Base-by-base conservation (phyloP, 176 grass and related monocot genomes). In the Rhipidocladum racemiflorum region DNA sequence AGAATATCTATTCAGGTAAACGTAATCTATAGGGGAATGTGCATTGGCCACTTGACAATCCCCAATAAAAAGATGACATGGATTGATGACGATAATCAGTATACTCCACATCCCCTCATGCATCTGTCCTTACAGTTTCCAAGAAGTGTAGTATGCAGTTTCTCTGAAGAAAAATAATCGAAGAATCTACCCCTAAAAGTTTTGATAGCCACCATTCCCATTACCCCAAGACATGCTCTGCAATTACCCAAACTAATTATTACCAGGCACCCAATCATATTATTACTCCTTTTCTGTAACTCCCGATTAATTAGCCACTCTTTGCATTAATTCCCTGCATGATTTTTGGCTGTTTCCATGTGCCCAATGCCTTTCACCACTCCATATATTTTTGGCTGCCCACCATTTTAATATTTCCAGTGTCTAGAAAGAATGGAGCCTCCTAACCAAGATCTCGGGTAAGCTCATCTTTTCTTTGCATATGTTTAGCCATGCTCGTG, bases 161-260 rank as follows among this genome's bases (percentile, higher is more conserved):
- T 56, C 4, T 80, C 23, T 30, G 9, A 20, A 20, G 67, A 30
- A 57, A 23, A 9, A 48, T 5, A 48, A 48, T 14, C 28, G 25
- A 12, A 70, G 14, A 66, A 75, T 81, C 77, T 76, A 65, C 50
- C 51, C 45, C 45, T n/a, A 76, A 30, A 70, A 39, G 36, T 61
- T 82, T 85, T 85, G 50, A 61, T 84, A 40, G 21, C 51, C 50
- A 84, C 72, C 49, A 60, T 79, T 46, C 57, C 44, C 46, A 57
- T 48, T 45, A 30, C 77, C 81, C 82, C 82, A 62, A 39, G 69
- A 50, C 61, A 53, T 64, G 45, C 73, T 85, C 29, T 46, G 29
- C 72, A 70, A 81, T 77, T 85, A 85, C 78, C 88, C 77, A 82
- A 77, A 48, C 56, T 85, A 85, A 82, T 82, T 85, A 85, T 64